Percentiles rank a stretch among this genome's conserved stretches.
phyloP scores from a whole-genome alignment of 2,329 filamentous ascomycete genomes.

The Aureobasidium sp. region DNA sequence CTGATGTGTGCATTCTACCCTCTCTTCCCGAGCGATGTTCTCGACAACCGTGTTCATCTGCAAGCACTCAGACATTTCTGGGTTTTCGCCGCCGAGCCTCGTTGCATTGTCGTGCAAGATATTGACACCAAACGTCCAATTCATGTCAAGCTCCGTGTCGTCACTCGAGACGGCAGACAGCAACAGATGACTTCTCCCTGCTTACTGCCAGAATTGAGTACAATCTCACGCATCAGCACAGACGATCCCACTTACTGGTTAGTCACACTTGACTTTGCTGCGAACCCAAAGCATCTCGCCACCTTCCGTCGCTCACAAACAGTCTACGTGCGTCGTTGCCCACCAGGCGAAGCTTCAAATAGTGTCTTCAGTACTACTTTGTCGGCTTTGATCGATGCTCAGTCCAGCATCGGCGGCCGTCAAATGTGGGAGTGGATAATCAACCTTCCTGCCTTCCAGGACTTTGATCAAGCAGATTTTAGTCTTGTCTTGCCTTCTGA shows the following conservation, averaged over 20 bases:
- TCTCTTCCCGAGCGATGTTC: slow-evolving; percentile 77
- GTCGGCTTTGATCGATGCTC: slow-evolving; percentile 60
- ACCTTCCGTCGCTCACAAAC: slow-evolving; percentile 65
- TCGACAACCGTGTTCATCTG: slow-evolving; percentile 90
- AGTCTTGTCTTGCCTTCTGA: slow-evolving; percentile 37
- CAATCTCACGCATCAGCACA: slow-evolving; percentile 56
- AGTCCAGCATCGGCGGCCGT: slow-evolving; percentile 31
- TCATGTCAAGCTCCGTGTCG: slow-evolving; percentile 25
- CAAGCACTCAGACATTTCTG: slow-evolving; percentile 97
- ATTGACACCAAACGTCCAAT: slow-evolving; percentile 76
- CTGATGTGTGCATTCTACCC: slow-evolving; percentile 91
- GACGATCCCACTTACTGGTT: slow-evolving; percentile 70
- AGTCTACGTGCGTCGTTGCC: slow-evolving; percentile 65
- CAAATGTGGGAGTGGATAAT: slow-evolving; percentile 69
- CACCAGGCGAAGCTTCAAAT: slow-evolving; percentile 45
- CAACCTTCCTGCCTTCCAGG: slow-evolving; percentile 46
- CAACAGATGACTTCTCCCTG: slow-evolving; percentile 46
- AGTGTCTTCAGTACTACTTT: slow-evolving; percentile 62
- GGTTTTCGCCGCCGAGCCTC: slow-evolving; percentile 84
- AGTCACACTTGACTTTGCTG: slow-evolving; percentile 65
- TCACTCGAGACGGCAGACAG: slow-evolving; percentile 20
- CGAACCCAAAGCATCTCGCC: slow-evolving; percentile 53
- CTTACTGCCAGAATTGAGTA: slow-evolving; percentile 57
- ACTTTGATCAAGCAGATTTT: slow-evolving; percentile 59
- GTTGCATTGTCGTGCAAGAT: slow-evolving; percentile 83